phyloP scores from a whole-genome alignment of 1,284 basidiomycete genomes.

The Vanrija humicola region DNA sequence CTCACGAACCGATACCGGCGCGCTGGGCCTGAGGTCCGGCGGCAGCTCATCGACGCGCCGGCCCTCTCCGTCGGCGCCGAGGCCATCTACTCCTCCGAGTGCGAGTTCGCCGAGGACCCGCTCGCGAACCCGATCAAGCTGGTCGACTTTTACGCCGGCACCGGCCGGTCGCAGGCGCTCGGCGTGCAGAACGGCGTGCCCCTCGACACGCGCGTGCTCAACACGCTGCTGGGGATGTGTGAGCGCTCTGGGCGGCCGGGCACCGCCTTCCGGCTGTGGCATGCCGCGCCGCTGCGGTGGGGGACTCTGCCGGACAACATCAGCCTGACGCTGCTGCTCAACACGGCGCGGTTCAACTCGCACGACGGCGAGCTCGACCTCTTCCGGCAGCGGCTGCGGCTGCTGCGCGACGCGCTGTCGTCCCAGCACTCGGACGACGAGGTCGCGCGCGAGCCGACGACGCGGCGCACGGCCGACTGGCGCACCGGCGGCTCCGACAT shows the following conservation, averaged over 20 bases:
- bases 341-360: slow-evolving; percentile 21
- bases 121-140: slow-evolving; percentile 23
- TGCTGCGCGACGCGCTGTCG: slow-evolving; percentile 23
- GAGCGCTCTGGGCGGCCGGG: slow-evolving; percentile 9
- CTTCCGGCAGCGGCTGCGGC: slow-evolving; percentile 20
- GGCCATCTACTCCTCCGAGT: slow-evolving; percentile 8
- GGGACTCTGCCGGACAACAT: slow-evolving; percentile 30
- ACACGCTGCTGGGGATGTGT: slow-evolving; percentile 31
- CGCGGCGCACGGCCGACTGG: neutral
- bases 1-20: slow-evolving; percentile 12
- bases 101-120: neutral
- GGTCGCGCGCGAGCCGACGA: neutral
- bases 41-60: slow-evolving; percentile 24
- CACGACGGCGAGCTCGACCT: slow-evolving; percentile 11
- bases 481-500: neutral
- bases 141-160: slow-evolving; percentile 24
- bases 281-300: slow-evolving; percentile 34
- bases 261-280: slow-evolving; percentile 35
- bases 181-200: slow-evolving; percentile 11
- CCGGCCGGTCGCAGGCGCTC: neutral
- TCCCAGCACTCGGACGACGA: neutral
- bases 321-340: slow-evolving; percentile 30
- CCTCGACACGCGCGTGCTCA: slow-evolving; percentile 32
- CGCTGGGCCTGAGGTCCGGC: neutral
- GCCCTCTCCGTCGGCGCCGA: slow-evolving; percentile 28